phyloP scores from a whole-genome alignment of 441 rosid genomes.

The Populus hybrid region DNA sequence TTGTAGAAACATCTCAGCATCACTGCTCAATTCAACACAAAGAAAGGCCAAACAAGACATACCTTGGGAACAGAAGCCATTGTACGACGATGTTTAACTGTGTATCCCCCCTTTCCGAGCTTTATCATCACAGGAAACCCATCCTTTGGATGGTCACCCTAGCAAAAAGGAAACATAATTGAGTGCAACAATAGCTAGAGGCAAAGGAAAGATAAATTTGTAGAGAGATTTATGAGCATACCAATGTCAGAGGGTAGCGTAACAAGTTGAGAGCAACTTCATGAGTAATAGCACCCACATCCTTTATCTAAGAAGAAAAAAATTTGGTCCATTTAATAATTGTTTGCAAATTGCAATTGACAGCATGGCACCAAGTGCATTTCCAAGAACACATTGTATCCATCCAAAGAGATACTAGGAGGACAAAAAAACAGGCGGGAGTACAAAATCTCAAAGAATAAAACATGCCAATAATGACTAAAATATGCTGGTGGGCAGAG shows the following conservation, averaged over 20 bases:
- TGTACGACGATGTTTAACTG: slow-evolving; percentile 66
- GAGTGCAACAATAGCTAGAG: slow-evolving; percentile 15
- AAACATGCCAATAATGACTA: slow-evolving; percentile 1
- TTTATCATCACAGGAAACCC: slow-evolving; percentile 68
- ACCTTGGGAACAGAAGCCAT: slow-evolving; percentile 94
- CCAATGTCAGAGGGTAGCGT: slow-evolving; percentile 80
- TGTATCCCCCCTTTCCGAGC: slow-evolving; percentile 65
- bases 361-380: background rate
- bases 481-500: background rate
- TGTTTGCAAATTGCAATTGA: background rate
- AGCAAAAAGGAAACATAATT: slow-evolving; percentile 20
- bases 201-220: slow-evolving; percentile 11
- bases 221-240: slow-evolving; percentile 30
- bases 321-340: background rate
- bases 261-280: slow-evolving; percentile 77
- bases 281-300: slow-evolving; percentile 56
- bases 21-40: background rate
- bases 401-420: background rate
- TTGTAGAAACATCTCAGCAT: background rate
- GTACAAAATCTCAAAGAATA: background rate
- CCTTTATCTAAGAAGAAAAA: slow-evolving; percentile 57
- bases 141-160: slow-evolving; percentile 92
- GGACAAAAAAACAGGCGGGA: background rate
- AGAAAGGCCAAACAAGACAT: slow-evolving; percentile 8
- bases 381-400: background rate